These are phyloP conservation scores for Leishmania tropica DNA, from an alignment of 208 protist species.

Conservation along the genomic window DNA sequence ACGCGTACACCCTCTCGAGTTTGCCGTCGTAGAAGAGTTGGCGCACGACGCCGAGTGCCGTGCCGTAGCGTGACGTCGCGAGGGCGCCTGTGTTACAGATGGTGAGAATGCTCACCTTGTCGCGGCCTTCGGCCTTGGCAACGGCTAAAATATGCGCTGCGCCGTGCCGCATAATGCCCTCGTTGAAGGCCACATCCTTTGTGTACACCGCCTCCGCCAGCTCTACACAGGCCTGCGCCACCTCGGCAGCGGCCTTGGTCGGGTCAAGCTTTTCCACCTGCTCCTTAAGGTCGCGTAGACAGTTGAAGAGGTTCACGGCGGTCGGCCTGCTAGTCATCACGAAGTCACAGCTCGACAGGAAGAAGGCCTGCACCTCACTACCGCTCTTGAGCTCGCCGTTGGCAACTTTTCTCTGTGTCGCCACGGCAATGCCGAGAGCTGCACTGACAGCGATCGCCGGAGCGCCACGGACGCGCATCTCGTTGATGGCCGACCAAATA, in stretches of 20 bases:
- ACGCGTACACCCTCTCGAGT: constrained; percentile 91
- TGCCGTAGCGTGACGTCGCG: constrained; percentile 93
- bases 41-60: constrained; percentile 94
- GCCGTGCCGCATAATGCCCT: constrained; percentile 91
- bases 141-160: constrained; percentile 71
- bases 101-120: constrained; percentile 81
- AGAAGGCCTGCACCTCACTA: constrained; percentile 47
- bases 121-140: constrained; percentile 23
- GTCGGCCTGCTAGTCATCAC: constrained; percentile 94
- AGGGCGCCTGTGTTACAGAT: constrained; percentile 96
- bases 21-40: constrained; percentile 78
- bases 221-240: constrained; percentile 62
- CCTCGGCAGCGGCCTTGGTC: constrained; percentile 19
- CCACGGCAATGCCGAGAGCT: constrained; percentile 92
- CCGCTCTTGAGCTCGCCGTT: constrained; percentile 31
- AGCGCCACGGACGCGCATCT: constrained; percentile 95
- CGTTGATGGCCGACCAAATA: constrained; percentile 88
- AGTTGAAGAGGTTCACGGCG: constrained; percentile 96
- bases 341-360: constrained; percentile 82
- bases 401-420: constrained; percentile 45
- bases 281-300: constrained; percentile 64
- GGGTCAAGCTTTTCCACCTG: constrained; percentile 37
- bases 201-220: constrained; percentile 88
- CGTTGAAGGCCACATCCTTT: constrained; percentile 91
- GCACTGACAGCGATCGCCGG: constrained; percentile 96